Percentiles rank a stretch among this genome's conserved stretches.
Conservation (phyloP, 164 flowering plant species). For the Macadamia integrifolia region DNA sequence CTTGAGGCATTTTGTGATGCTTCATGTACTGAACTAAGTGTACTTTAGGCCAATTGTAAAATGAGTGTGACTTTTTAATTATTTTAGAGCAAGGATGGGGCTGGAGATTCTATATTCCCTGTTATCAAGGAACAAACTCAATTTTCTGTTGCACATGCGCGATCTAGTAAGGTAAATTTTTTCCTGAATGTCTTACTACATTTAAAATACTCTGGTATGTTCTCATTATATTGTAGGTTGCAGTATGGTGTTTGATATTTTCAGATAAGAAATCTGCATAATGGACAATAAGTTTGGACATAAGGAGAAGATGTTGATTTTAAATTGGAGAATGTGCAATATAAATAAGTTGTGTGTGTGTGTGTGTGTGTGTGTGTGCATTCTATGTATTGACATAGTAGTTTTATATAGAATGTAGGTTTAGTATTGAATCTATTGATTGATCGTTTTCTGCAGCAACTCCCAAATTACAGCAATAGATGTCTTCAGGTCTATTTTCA, state of each 20-base stretch:
- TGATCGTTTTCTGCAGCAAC: too few species aligned
- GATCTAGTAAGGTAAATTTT: constrained; percentile 71
- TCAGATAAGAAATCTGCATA: not conserved
- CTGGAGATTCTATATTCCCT: constrained; percentile 91
- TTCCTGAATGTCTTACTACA: not conserved
- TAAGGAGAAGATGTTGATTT: not conserved
- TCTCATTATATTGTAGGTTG: not conserved
- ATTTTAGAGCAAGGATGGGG: constrained; percentile 76
- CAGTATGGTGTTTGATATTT: not conserved
- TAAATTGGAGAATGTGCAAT: not conserved
- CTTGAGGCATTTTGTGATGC: constrained; percentile 4
- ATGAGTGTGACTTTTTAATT: constrained; percentile 2
- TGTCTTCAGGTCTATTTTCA: too few species aligned
- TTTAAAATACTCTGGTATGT: not conserved
- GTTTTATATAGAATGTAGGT: too few species aligned
- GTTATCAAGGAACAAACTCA: constrained; percentile 83
- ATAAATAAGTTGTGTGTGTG: not conserved
- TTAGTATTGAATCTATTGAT: too few species aligned
- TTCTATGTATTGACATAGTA: too few species aligned
- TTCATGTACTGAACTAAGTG: constrained; percentile 7
- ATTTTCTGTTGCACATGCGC: constrained; percentile 90
- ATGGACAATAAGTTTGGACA: not conserved
- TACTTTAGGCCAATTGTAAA: not conserved
- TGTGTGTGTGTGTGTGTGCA: too few species aligned
- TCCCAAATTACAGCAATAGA: too few species aligned